A percentile compares a stretch with the other conserved stretches of the same genome.
These are phyloP conservation scores for Austroboletus eburneus DNA, from an alignment of 768 basidiomycete genomes.

Conservation along the genomic window DNA sequence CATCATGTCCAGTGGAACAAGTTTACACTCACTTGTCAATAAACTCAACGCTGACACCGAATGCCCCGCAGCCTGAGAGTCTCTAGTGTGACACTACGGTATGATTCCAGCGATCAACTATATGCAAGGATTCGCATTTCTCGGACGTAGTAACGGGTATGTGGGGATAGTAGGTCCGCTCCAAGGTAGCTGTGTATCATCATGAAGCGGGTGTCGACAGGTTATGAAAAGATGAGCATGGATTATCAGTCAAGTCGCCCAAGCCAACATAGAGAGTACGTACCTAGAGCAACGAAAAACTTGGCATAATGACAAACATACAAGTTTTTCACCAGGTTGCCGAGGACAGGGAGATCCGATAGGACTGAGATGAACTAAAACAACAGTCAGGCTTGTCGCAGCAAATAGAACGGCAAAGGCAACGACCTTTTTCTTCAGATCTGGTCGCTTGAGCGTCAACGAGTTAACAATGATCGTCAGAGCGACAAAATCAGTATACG, in stretches of 20 bases:
- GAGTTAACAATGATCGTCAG: conserved; percentile 79
- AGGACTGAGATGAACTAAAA: conserved; percentile 74
- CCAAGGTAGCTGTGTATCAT: conserved; percentile 64
- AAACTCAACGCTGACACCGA: conserved; percentile 85
- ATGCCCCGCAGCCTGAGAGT: conserved; percentile 80
- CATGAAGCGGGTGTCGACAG: background rate
- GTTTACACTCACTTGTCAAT: conserved; percentile 69
- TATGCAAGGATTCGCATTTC: conserved; percentile 97
- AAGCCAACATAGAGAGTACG: conserved; percentile 13
- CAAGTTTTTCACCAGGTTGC: conserved; percentile 79
- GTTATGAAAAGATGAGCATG: background rate
- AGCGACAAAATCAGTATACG: conserved; percentile 87
- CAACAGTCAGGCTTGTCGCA: conserved; percentile 4
- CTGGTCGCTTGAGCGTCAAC: conserved; percentile 72
- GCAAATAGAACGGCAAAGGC: background rate
- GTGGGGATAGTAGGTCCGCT: conserved; percentile 82
- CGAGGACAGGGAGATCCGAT: conserved; percentile 76
- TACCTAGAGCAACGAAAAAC: conserved; percentile 88
- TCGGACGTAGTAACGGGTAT: conserved; percentile 85
- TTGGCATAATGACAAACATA: conserved; percentile 94
- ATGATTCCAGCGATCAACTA: conserved; percentile 85
- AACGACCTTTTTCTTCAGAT: conserved; percentile 85
- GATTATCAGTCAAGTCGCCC: conserved; percentile 7
- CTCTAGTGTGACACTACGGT: conserved; percentile 84
- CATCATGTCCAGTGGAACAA: background rate